phyloP scores from a whole-genome alignment of 148 eudicot genomes.

The Camellia lanceoleosa region DNA sequence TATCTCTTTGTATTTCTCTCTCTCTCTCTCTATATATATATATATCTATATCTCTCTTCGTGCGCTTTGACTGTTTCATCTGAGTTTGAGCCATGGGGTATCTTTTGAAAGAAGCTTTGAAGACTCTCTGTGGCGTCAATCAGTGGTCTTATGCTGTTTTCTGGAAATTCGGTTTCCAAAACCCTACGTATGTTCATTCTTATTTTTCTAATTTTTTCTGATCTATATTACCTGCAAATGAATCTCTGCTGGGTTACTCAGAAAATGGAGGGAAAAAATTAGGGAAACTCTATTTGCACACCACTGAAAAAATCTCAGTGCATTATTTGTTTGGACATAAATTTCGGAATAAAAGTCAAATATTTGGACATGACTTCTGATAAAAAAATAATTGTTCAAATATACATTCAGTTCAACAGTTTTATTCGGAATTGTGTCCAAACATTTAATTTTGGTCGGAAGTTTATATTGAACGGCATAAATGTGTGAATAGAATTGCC shows the following conservation, averaged over 20 bases:
- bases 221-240: neutral
- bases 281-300: too few relatives aligned
- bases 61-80: neutral
- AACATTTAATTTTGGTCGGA: too few relatives aligned
- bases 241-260: conserved; percentile 12
- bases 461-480: too few relatives aligned
- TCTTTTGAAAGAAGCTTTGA: conserved; percentile 76
- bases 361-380: too few relatives aligned
- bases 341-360: too few relatives aligned
- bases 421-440: too few relatives aligned
- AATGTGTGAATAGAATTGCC: neutral
- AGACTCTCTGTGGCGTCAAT: conserved; percentile 79
- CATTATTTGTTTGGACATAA: too few relatives aligned
- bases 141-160: conserved; percentile 97
- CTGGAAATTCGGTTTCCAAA: conserved; percentile 92
- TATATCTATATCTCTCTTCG: neutral
- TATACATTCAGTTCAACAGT: too few relatives aligned
- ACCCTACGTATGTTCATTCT: conserved; percentile 64
- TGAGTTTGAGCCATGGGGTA: conserved; percentile 55
- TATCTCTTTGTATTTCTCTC: neutral
- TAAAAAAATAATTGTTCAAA: too few relatives aligned
- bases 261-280: neutral
- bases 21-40: neutral
- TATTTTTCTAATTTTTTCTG: neutral
- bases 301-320: too few relatives aligned